Base-by-base conservation (phyloP, 345 rosid genomes). In the Hirschfeldia incana region DNA sequence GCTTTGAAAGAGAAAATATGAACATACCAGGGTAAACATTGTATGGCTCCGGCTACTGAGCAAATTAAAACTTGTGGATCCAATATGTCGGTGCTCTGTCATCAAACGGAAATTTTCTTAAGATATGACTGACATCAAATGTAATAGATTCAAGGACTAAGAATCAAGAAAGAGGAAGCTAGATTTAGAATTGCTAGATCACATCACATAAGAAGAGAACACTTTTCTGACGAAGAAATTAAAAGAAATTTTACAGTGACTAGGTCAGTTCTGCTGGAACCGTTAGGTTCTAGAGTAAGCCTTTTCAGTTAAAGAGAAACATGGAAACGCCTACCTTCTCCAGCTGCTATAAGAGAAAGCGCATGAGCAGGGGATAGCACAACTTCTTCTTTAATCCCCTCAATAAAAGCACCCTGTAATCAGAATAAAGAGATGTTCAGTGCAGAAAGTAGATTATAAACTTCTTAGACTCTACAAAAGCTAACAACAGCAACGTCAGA, bases 41-140 rank as follows among this genome's bases (percentile, higher is more conserved):
- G 99, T 93, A 85, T 95, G 99, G 85, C 99, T 91, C 79, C 99
- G 86, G 90, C 99, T 95, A 92, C 99, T 95, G 67, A 86, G 94
- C 85, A 95, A 79, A 86, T 95, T 95, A 85, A 95, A 95, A 78
- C 87, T 90, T 80, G 99, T 95, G 76, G 99, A 95, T 27, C 99
- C 98, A 83, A 95, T 96, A 74, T 95, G 99, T 70, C 99, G 91
- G 82, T 95, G 99, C 87, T 95, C 99, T 95, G 89, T 78, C 60
- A 64, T 66, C 77, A 82, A 85, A 67, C 74, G 28, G 59, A 76
- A 27, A 10, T 33, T 60, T 28, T 65, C 33, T 68, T 26, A 79
- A 28, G 33, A 62, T 21, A 21, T 60, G 78, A 61, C 58, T 51
- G 16, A 57, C n/a, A 29, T 74, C 58, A 32, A 73, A 57, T 4